Conservation (phyloP, 352 stramenopile species). For the Pythium volutum region DNA sequence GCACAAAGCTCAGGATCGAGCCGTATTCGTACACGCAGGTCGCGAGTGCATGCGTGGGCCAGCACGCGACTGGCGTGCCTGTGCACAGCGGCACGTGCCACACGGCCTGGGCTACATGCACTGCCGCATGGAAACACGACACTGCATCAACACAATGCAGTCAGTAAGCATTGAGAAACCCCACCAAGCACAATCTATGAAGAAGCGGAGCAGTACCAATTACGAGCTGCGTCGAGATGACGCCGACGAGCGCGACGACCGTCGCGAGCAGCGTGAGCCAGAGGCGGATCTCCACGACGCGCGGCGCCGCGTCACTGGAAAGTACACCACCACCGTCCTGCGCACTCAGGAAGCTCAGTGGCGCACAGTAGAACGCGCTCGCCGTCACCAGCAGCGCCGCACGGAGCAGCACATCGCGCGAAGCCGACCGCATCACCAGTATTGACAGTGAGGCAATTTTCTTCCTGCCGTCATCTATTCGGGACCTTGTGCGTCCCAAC, state of each 20-base stretch:
- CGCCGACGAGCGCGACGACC: constrained; percentile 19
- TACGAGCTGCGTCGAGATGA: constrained; percentile 25
- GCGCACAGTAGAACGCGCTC: constrained; percentile 16
- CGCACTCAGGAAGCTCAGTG: constrained; percentile 5
- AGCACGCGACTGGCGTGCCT: constrained; percentile 12
- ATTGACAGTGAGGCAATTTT: background rate
- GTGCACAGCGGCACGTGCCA: constrained; percentile 4
- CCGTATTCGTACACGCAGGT: constrained; percentile 29
- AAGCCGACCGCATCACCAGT: constrained; percentile 4
- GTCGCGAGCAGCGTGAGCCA: constrained; percentile 21
- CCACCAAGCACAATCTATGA: too few species aligned
- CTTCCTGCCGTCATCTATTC: background rate
- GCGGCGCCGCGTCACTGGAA: background rate
- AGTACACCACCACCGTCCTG: too few species aligned
- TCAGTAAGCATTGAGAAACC: background rate
- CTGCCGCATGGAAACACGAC: constrained; percentile 22
- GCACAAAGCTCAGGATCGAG: constrained; percentile 30
- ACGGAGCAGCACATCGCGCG: constrained; percentile 20
- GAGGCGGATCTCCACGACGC: constrained; percentile 16
- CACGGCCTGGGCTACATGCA: constrained; percentile 16
- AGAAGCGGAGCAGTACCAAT: constrained; percentile 15
- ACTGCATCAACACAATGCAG: background rate
- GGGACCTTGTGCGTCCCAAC: too few species aligned
- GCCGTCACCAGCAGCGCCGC: constrained; percentile 14
- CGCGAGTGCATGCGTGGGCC: background rate